Conservation (phyloP, 192 early-diverging fungal genomes). For the Linnemannia hyalina region DNA sequence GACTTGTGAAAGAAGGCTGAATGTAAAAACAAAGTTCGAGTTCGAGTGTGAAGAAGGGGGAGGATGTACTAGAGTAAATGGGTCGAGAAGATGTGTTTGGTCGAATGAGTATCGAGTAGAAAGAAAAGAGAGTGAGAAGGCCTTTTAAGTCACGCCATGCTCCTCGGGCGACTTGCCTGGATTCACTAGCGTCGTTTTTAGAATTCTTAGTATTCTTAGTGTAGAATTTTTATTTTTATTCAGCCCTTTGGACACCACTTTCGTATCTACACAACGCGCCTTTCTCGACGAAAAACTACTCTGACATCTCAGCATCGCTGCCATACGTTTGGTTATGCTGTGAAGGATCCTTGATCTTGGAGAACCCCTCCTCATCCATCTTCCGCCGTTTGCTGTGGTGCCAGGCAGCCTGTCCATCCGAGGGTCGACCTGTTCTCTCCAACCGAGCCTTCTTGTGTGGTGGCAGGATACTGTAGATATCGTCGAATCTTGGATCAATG, state of each 20-base stretch:
- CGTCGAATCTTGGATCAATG: slow-evolving; percentile 46
- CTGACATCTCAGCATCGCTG: slow-evolving; percentile 53
- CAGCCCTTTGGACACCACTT: neutral
- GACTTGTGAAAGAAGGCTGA: neutral
- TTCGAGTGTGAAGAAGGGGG: no score
- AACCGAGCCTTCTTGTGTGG: slow-evolving; percentile 46
- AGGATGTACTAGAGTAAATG: no score
- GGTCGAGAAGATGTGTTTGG: no score
- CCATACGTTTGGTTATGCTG: neutral
- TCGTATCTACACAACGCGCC: neutral
- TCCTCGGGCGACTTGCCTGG: neutral
- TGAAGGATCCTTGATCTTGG: slow-evolving; percentile 25
- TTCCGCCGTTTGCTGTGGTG: slow-evolving; percentile 50
- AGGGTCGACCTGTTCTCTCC: slow-evolving; percentile 38
- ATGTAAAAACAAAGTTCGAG: no score
- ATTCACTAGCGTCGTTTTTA: neutral
- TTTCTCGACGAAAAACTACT: neutral
- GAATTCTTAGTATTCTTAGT: no score
- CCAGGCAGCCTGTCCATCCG: slow-evolving; percentile 40
- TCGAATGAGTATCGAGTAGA: no score
- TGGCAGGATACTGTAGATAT: slow-evolving; percentile 49
- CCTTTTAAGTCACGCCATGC: neutral
- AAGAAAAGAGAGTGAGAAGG: neutral
- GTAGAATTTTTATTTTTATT: neutral
- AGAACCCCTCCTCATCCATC: slow-evolving; percentile 21